phyloP scores from a whole-genome alignment of 2,329 filamentous ascomycete species.

The Aspergillus sp. region DNA sequence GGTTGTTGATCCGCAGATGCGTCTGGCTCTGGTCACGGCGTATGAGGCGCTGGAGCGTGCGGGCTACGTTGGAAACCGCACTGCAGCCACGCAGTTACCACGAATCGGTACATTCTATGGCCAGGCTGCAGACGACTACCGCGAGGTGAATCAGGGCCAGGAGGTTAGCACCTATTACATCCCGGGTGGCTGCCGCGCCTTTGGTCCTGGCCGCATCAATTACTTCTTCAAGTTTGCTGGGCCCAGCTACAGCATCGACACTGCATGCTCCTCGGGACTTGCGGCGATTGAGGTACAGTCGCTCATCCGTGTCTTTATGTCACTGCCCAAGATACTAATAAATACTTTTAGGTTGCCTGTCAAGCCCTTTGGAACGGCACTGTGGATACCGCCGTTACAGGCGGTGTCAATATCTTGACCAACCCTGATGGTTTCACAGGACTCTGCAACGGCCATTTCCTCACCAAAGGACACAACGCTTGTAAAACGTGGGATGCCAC shows the following conservation, averaged over 20 bases:
- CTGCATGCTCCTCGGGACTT: constrained; percentile 64
- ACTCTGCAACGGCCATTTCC: constrained; percentile 54
- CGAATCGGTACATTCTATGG: constrained; percentile 71
- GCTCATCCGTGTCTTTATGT: too few species aligned
- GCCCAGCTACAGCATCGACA: constrained; percentile 60
- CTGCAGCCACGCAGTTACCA: constrained; percentile 60
- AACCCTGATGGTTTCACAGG: constrained; percentile 76
- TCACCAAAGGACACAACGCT: constrained; percentile 35
- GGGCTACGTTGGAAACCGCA: constrained; percentile 69
- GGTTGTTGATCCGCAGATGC: constrained; percentile 71
- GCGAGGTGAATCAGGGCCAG: constrained; percentile 68
- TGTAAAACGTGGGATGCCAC: constrained; percentile 51
- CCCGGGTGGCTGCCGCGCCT: too few species aligned
- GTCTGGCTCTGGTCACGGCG: constrained; percentile 69
- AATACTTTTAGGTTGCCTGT: constrained; percentile 53
- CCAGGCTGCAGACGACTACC: constrained; percentile 63
- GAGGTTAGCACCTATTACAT: constrained; percentile 52
- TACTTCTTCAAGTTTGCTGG: too few species aligned
- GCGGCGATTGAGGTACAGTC: constrained; percentile 59
- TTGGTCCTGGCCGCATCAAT: too few species aligned
- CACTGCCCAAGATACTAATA: too few species aligned
- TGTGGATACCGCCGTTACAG: constrained; percentile 75
- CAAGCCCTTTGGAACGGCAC: constrained; percentile 70
- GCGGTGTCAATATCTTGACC: constrained; percentile 69
- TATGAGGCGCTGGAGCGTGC: constrained; percentile 80